A percentile compares a stretch with the other conserved stretches of the same genome.
Conservation (phyloP, 371 early-diverging fungal species). For the Rhizopus arrhizus region DNA sequence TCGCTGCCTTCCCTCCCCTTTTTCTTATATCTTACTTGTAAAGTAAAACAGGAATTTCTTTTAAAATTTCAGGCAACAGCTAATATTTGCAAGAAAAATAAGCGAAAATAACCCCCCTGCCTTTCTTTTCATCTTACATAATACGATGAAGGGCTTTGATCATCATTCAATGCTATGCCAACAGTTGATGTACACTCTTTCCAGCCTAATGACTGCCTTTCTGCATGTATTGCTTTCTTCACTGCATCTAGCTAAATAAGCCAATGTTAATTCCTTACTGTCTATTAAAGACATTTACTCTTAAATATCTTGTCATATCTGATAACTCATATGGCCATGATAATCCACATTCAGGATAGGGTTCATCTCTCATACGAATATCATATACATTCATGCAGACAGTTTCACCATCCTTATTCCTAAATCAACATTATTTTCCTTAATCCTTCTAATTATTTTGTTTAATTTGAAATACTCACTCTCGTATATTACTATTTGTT, state of each 20-base stretch:
- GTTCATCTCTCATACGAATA: slow-evolving; percentile 66
- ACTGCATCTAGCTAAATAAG: slow-evolving; percentile 56
- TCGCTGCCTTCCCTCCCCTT: neutral
- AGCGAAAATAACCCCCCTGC: neutral
- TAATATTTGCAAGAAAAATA: slow-evolving; percentile 11
- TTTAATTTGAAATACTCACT: slow-evolving; percentile 23
- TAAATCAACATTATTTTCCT: slow-evolving; percentile 1
- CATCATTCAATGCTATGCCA: slow-evolving; percentile 41
- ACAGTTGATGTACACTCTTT: slow-evolving; percentile 68
- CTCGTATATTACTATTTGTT: slow-evolving; percentile 32
- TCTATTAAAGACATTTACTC: slow-evolving; percentile 36
- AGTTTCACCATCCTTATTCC: slow-evolving; percentile 22
- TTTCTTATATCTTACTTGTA: slow-evolving; percentile 53
- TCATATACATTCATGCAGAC: slow-evolving; percentile 84
- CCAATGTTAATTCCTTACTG: neutral
- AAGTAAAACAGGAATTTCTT: slow-evolving; percentile 57
- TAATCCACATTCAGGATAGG: slow-evolving; percentile 69
- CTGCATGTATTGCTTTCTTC: slow-evolving; percentile 62
- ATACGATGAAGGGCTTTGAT: slow-evolving; percentile 53
- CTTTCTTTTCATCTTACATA: slow-evolving; percentile 28
- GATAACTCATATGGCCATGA: slow-evolving; percentile 75
- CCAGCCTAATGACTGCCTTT: slow-evolving; percentile 55
- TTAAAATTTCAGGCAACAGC: slow-evolving; percentile 58
- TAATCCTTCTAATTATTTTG: neutral
- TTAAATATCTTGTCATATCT: slow-evolving; percentile 63